Base-by-base conservation (phyloP, 148 eudicot species). In the Limonium bicolor region DNA sequence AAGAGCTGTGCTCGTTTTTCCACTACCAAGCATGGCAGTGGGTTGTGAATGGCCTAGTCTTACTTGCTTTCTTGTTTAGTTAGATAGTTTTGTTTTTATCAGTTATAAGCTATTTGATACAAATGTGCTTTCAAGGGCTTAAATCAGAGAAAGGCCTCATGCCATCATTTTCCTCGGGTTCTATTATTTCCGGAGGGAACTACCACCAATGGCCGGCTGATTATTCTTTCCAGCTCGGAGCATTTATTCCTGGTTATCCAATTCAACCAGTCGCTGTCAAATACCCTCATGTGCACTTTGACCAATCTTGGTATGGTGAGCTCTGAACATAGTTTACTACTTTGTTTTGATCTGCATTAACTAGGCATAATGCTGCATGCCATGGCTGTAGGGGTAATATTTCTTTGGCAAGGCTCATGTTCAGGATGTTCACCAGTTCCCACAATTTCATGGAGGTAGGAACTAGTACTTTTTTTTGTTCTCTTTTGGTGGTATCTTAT, bases 101-200 rank as follows among this genome's bases (percentile, higher is more conserved):
- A 72, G 63, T 74, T 69, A 70, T 77, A 72, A 80, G 84, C 73
- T 66, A 86, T 76, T 75, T 86, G 96, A 86, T 86, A 86, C 82
- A 84, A 63, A 51, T 88, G 69, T 88, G 67, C 78, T 88, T 80
- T 80, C 66, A 66, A 90, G 97, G 97, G 65, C 77, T 53, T 88
- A 56, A 74, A 68, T 71, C 97, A 90, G 97, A 90, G 95, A 77
- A 90, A 90, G 70, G 97, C 95, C 40, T 80, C 94, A 37, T 70
- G 64, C 65, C 48, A 67, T 51, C 74, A 60, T 55, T 90, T 67
- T 69, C 93, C 97, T 59, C 81, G 87, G 32, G 63, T 90, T 71
- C 82, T 90, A 22, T 58, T 90, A 60, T 90, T 90, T 80, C 97
- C 97, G 11, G 97, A 90, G 66, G 97, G 97, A 61, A 90, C 97